These are phyloP conservation scores for Venturia carpophila DNA, from an alignment of 2,329 filamentous ascomycete genomes.

Conservation along the genomic window DNA sequence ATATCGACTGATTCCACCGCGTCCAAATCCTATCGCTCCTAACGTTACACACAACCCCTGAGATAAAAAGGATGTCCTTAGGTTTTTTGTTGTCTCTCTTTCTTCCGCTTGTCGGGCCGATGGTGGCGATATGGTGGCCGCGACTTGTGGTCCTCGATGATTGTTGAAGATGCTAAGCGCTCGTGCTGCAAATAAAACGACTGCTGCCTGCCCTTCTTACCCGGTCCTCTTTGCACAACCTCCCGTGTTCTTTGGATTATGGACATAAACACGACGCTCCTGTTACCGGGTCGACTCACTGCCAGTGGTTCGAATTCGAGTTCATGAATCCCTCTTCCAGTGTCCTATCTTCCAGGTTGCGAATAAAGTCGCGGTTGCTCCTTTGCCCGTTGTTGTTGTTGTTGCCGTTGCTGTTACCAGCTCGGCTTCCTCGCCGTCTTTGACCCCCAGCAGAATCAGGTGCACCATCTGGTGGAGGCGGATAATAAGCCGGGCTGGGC, in stretches of 20 bases:
- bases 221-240: neutral
- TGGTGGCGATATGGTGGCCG: conserved; percentile 5
- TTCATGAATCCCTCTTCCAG: conserved; percentile 86
- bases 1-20: neutral
- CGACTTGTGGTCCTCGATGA: neutral
- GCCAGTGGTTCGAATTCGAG: conserved; percentile 63
- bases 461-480: conserved; percentile 79
- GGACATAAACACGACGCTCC: neutral
- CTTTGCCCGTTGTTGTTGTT: conserved; percentile 46
- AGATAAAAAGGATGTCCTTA: conserved; percentile 6
- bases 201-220: neutral
- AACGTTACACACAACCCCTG: neutral
- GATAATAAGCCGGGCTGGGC: conserved; percentile 94
- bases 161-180: neutral
- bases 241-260: neutral
- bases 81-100: neutral
- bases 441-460: conserved; percentile 58
- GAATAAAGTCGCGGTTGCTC: conserved; percentile 71
- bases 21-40: neutral
- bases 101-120: neutral
- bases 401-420: conserved; percentile 46
- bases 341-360: conserved; percentile 88
- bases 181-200: neutral
- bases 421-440: conserved; percentile 68
- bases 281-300: conserved; percentile 34